Evolutionary conservation across 257 asterid genomes (phyloP).

Genomic region (Solanum boliviense): DNA sequence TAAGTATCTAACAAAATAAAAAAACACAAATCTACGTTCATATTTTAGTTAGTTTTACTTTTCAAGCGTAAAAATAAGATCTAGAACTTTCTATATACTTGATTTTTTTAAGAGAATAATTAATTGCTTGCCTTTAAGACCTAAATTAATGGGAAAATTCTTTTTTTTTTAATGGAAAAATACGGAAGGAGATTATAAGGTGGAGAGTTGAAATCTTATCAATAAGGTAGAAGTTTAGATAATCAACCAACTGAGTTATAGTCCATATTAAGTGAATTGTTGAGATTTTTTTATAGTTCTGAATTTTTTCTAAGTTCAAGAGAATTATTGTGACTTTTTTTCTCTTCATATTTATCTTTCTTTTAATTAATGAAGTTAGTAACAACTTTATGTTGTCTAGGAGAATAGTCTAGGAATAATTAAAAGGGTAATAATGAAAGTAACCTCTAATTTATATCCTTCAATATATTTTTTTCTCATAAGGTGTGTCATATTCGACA

Average conservation of each 20-base stretch:
- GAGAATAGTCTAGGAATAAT: background rate
- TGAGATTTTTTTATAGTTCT: background rate
- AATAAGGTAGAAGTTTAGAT: background rate
- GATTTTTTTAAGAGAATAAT: background rate
- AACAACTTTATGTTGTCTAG: background rate
- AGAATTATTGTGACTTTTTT: background rate
- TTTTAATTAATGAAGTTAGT: background rate
- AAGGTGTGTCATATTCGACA: background rate
- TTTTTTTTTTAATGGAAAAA: background rate
- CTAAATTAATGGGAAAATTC: background rate
- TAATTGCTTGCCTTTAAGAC: background rate
- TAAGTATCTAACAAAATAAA: too few species aligned
- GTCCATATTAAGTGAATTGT: background rate
- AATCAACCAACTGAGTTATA: background rate
- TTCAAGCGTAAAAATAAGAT: background rate
- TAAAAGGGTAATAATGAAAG: background rate
- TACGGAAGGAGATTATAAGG: background rate
- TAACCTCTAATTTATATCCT: background rate
- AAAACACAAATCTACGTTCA: too few species aligned
- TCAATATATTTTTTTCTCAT: background rate
- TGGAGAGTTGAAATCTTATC: background rate
- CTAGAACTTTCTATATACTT: background rate
- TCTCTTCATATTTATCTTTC: background rate
- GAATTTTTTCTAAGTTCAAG: background rate
- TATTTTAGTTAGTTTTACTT: background rate